These are phyloP conservation scores for Mrakia frigida DNA, from an alignment of 768 basidiomycete species.

Conservation along the genomic window DNA sequence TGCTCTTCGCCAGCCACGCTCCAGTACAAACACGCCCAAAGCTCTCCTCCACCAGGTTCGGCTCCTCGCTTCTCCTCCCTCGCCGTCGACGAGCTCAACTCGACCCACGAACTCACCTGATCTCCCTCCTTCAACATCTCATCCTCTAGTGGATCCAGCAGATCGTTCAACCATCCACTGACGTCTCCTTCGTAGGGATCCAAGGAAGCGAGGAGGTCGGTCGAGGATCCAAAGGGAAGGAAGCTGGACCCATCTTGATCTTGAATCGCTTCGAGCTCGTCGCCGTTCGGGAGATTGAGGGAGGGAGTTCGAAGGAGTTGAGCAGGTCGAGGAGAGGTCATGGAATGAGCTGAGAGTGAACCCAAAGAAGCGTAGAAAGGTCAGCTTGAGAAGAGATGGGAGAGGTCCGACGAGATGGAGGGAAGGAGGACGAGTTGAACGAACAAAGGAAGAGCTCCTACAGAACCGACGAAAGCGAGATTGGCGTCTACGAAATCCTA, in stretches of 20 bases:
- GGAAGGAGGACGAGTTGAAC: background rate
- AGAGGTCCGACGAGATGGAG: background rate
- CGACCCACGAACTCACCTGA: conserved; percentile 35
- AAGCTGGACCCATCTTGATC: background rate
- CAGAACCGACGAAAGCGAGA: background rate
- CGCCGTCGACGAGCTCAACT: conserved; percentile 31
- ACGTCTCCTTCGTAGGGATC: conserved; percentile 57
- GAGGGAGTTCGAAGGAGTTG: background rate
- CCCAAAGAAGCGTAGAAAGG: background rate
- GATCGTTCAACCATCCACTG: conserved; percentile 67
- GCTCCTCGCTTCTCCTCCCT: conserved; percentile 32
- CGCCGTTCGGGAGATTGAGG: background rate
- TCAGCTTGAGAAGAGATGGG: background rate
- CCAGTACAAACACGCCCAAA: background rate
- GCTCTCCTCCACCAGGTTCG: background rate
- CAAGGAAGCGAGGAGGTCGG: conserved; percentile 46
- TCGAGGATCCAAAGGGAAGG: conserved; percentile 30
- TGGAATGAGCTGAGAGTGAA: background rate
- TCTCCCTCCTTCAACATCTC: conserved; percentile 35
- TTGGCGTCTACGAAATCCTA: too few species aligned
- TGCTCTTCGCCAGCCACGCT: background rate
- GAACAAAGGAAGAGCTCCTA: background rate
- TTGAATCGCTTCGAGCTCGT: background rate
- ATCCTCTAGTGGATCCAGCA: conserved; percentile 45
- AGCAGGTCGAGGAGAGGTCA: conserved; percentile 3